Percentiles rank a stretch among this genome's conserved stretches.
phyloP scores from a whole-genome alignment of 345 rosid genomes.

The Gossypium ekmanianum region DNA sequence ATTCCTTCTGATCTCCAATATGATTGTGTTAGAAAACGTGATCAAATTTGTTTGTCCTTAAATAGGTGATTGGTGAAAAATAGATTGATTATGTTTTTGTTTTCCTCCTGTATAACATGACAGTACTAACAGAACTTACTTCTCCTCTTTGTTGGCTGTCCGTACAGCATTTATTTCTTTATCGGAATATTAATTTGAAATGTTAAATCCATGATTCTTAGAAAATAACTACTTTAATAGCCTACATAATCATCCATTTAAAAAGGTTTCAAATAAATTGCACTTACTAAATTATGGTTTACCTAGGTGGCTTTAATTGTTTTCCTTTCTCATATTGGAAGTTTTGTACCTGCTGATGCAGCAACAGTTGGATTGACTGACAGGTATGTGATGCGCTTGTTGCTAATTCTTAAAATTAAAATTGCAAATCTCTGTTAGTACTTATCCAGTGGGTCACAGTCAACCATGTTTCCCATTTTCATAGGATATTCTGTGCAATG shows the following conservation, averaged over 20 bases:
- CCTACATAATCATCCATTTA: not conserved
- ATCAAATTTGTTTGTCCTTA: not conserved
- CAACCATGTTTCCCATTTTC: conserved; percentile 14
- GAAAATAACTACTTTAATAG: not conserved
- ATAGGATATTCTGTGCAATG: conserved; percentile 92
- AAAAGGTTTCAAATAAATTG: not conserved
- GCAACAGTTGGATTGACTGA: conserved; percentile 95
- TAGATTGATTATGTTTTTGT: not conserved
- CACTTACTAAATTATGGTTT: conserved; percentile 11
- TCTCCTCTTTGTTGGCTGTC: not conserved
- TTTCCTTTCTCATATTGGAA: conserved; percentile 93
- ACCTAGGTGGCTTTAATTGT: conserved; percentile 91
- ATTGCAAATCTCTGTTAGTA: not conserved
- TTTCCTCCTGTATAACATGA: not conserved
- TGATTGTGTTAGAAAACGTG: not conserved
- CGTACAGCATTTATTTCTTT: not conserved
- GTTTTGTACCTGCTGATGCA: conserved; percentile 96
- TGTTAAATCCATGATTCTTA: not conserved
- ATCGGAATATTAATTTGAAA: not conserved
- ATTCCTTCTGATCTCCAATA: not conserved
- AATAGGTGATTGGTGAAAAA: not conserved
- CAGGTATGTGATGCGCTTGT: conserved; percentile 43
- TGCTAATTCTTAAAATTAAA: conserved; percentile 16
- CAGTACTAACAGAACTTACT: not conserved
- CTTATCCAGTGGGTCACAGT: conserved; percentile 17